Evolutionary conservation across 495 filamentous ascomycete genomes (phyloP), one percentile per base, ranked within the genome.

Genomic region (Mytilinidion resinicola): DNA sequence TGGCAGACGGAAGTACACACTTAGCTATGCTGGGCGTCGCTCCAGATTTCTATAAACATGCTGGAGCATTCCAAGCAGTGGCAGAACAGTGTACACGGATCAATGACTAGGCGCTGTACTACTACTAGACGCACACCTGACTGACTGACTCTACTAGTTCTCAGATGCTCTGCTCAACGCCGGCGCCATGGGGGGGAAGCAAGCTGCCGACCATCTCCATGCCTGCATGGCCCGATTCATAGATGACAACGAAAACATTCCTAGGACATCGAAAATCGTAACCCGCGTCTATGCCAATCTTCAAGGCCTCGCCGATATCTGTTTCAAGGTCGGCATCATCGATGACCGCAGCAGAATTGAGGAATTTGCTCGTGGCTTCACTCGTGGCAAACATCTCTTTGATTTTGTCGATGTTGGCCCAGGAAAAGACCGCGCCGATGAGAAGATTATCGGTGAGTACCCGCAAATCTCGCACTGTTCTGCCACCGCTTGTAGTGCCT

Each of bases 291-390:
- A 86, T 69, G 79, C 84, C 61, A 88, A 91, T 70, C 67, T 91
- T 30, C 77, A 78, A 38, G 82, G 79, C 15, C 77, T 92, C 19
- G 75, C 77, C 30, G 81, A 84, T 56, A 75, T 66, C 65, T 91
- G 85, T 67, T 72, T 63, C 64, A 74, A 63, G 68, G 80, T 66
- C 43, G 86, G 85, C 20, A 74, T 82, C 34, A 67, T 85, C 9
- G 72, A 77, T 6, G 77, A 77, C 39, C 70, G 80, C 5, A 67
- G 69, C 14, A 64, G 75, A 25, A 67, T 91, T 36, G 79, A 83
- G 53, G 82, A 88, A 30, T 95, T 95, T 69, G 79, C 82, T 25
- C 75, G 82, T 15, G 89, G 88, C 11, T 91, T 93, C 74, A 90
- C 87, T 66, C 84, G 84, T 64, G 83, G 78, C 49, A 82, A 82